Percentiles rank a stretch among this genome's conserved stretches.
phyloP scores from a whole-genome alignment of 1,139 yeast species.

The Taiozyma sp. region DNA sequence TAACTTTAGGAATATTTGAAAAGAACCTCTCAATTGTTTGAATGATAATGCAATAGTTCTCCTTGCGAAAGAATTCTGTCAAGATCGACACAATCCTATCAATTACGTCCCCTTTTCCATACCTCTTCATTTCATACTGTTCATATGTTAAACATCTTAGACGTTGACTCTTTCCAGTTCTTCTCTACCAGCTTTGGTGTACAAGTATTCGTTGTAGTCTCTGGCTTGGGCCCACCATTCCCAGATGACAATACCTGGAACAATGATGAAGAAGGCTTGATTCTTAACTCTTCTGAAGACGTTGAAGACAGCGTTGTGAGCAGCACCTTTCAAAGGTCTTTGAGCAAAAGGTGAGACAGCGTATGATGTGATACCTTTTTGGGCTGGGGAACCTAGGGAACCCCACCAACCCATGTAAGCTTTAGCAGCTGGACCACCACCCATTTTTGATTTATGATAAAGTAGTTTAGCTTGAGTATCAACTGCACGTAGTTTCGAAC shows the following conservation, averaged over 20 bases:
- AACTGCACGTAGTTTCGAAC: neutral
- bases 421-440: conserved; percentile 69
- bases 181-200: conserved; percentile 97
- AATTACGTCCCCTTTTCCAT: neutral
- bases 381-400: conserved; percentile 73
- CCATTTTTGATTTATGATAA: conserved; percentile 38
- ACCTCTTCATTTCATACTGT: neutral
- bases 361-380: conserved; percentile 81
- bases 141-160: conserved; percentile 26
- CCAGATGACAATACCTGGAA: conserved; percentile 82
- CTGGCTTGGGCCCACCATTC: conserved; percentile 83
- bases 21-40: neutral
- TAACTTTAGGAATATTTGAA: neutral
- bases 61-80: neutral
- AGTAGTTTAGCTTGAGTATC: neutral
- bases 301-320: conserved; percentile 86
- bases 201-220: conserved; percentile 89
- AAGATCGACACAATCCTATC: neutral
- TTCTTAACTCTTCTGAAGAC: conserved; percentile 89
- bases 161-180: conserved; percentile 80
- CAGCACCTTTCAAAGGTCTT: conserved; percentile 83
- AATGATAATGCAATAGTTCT: neutral
- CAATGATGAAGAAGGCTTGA: conserved; percentile 70
- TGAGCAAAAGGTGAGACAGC: conserved; percentile 93
- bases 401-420: conserved; percentile 99